Base-by-base conservation (phyloP, 352 stramenopile genomes). In the Lagenidium sp. region DNA sequence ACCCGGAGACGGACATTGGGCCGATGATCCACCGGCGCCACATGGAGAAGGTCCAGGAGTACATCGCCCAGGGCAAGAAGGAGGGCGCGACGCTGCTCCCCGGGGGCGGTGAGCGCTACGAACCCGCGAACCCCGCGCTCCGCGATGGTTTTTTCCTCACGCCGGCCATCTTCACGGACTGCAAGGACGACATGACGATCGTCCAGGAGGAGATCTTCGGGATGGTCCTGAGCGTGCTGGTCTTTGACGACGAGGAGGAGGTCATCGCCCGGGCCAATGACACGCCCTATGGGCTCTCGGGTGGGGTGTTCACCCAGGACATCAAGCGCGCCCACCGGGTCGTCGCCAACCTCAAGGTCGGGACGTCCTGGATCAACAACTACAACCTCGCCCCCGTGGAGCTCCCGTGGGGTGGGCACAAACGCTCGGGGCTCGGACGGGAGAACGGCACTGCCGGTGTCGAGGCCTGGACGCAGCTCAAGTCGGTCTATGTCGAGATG, bases 121-220 rank as follows among this genome's bases (percentile, higher is more conserved):
- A 61, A 41, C 78, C 72, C 21, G 66, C 60, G 2, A 41, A 59
- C 26, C 4, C 60, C 60, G 60, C 32, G 4, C 59, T 67, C 22
- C 63, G 70, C 35, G 54, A 85, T n/a, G 88, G 88, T 4, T 94
- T 77, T 51, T 98, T 94, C 63, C 50, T 97, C 21, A 67, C 76
- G 37, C 89, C 89, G 0, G 88, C 89, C 43, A 94, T 98, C 44
- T 90, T 97, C 40, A 80, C 85, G 16, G 75, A 95, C 63, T 83
- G 65, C 48, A 72, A 47, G 4, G 84, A 95, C 50, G 70, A 94
- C 36, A 96, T 97, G 86, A 52, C 65, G 6, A 94, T 96, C 41
- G 77, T 88, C 12, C 62, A 53, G 6, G 76, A 92, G 41, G 79
- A 92, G 51, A 85, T 92, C 35, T 92, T 92, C 28, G 79, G 79